Evolutionary conservation across 1,284 basidiomycete genomes (phyloP).

Genomic region (Heterobasidion occidentale): DNA sequence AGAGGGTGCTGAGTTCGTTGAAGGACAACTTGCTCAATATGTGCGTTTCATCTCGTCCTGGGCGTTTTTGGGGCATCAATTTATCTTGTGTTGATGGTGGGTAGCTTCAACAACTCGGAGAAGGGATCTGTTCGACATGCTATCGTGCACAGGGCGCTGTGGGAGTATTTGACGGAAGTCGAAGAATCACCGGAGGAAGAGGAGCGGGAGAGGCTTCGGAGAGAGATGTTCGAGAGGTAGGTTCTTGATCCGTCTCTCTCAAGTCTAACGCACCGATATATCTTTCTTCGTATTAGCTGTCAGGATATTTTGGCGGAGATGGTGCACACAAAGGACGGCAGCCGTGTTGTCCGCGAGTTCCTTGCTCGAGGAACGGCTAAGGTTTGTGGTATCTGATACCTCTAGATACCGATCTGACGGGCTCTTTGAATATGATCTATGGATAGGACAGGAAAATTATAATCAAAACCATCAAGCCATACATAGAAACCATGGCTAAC

Average conservation of each 20-base stretch:
- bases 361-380: conserved; percentile 77
- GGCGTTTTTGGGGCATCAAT: neutral
- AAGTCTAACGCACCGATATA: neutral
- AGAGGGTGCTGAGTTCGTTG: conserved; percentile 57
- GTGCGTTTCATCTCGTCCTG: conserved; percentile 33
- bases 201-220: conserved; percentile 54
- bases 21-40: conserved; percentile 73
- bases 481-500: conserved; percentile 76
- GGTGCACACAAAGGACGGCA: conserved; percentile 88
- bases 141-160: conserved; percentile 76
- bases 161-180: conserved; percentile 66
- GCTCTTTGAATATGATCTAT: conserved; percentile 1
- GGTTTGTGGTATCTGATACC: conserved; percentile 24
- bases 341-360: conserved; percentile 78
- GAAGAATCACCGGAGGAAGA: conserved; percentile 41
- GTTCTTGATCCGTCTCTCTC: conserved; percentile 5
- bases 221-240: conserved; percentile 64
- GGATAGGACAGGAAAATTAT: conserved; percentile 80
- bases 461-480: conserved; percentile 78
- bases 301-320: conserved; percentile 83
- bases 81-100: neutral
- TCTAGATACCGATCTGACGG: neutral
- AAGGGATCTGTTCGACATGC: conserved; percentile 82
- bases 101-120: conserved; percentile 82
- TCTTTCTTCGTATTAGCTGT: conserved; percentile 35